Base-by-base conservation (phyloP, 192 early-diverging fungal genomes). In the Mortierella antarctica region DNA sequence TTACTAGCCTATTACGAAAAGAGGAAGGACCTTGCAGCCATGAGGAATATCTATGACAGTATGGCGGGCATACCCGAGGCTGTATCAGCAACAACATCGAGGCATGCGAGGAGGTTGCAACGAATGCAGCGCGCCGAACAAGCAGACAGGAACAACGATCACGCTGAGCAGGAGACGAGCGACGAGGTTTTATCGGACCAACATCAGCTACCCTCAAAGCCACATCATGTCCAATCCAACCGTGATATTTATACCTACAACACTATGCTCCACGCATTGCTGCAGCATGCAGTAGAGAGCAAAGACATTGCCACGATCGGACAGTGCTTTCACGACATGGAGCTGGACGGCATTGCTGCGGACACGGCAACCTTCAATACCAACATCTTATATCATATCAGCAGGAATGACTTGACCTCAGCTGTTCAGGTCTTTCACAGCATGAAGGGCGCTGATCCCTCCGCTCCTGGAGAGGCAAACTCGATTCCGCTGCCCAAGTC, bases 301-400 rank as follows among this genome's bases (percentile, higher is more conserved):
- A 80, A 80, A 49, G 77, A 80, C 14, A 62, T 80, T 18, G 70
- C 55, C 2, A 46, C 77, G 14, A 80, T 80, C 15, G 77, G 77
- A 6, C 77, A 80, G 42, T 80, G 77, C 48, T 80, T 80, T 14
- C 55, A 72, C 31, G 77, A 80, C 48, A 80, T 80, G 77, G 77
- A 80, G 55, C 49, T 39, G 55, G 77, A 80, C 14, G 77, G 77
- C 0, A 68, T 80, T 15, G 23, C 63, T 4, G 57, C 77, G 4
- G 77, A 80, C 51, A 80, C 77, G 13, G 70, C 72, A n/a, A 80
- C 77, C 4, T 80, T 80, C 64, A 80, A 80, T 65, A 72, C 77
- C 52, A 80, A 80, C 55, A 80, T 80, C 17, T 45, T 80, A 6
- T 80, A 80, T 31, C 77, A 80, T 67, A 80, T 80, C 20, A 42